Evolutionary conservation across 2,329 filamentous ascomycete genomes (phyloP).

Genomic region (Neofusicoccum umdonicola): DNA sequence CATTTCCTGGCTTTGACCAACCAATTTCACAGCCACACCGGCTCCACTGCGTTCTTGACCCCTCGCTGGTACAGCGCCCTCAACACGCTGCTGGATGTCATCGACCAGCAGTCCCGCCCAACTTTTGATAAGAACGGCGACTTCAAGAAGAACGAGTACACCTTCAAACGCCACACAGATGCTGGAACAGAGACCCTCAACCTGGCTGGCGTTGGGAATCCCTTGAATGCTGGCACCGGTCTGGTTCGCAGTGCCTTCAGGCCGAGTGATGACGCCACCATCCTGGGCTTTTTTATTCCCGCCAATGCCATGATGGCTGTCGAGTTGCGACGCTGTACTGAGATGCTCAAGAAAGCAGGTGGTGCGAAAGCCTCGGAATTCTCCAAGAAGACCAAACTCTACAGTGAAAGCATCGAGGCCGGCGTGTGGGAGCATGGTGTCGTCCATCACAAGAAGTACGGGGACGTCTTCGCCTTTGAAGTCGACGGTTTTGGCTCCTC

Average conservation of each 20-base stretch:
- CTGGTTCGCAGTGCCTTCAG: conserved; percentile 89
- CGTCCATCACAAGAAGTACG: conserved; percentile 70
- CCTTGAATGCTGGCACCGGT: conserved; percentile 77
- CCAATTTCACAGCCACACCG: conserved; percentile 79
- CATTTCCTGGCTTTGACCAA: conserved; percentile 85
- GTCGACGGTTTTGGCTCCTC: conserved; percentile 82
- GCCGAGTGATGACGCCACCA: conserved; percentile 92
- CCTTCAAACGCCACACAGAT: conserved; percentile 77
- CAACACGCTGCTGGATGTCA: conserved; percentile 67
- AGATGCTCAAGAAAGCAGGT: conserved; percentile 62
- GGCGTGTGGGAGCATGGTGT: conserved; percentile 86
- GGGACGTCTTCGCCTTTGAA: conserved; percentile 81
- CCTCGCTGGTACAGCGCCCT: conserved; percentile 76
- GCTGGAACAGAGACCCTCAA: conserved; percentile 87
- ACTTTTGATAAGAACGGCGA: conserved; percentile 73
- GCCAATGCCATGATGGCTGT: conserved; percentile 95
- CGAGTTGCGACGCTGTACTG: conserved; percentile 73
- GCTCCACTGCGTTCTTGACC: conserved; percentile 74
- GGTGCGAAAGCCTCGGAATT: conserved; percentile 46
- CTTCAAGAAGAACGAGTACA: conserved; percentile 75
- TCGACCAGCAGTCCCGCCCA: conserved; percentile 74
- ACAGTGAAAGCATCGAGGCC: conserved; percentile 65
- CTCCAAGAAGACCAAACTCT: conserved; percentile 49
- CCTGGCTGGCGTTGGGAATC: conserved; percentile 83
- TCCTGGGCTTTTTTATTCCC: conserved; percentile 90